phyloP scores from a whole-genome alignment of 331 rosid genomes.

The Quercus phellos region DNA sequence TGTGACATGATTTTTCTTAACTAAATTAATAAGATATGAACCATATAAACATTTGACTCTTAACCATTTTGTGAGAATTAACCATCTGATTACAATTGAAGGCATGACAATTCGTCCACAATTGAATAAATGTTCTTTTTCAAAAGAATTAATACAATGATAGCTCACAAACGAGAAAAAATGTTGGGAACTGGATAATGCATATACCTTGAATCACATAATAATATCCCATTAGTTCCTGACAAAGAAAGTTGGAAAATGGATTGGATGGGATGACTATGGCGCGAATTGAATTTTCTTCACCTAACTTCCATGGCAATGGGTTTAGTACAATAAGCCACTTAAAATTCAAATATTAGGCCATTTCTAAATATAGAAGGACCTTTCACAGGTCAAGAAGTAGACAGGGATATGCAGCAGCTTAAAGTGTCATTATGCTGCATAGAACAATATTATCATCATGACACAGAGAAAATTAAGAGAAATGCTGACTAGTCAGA shows the following conservation, averaged over 20 bases:
- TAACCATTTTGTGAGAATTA: too few relatives aligned
- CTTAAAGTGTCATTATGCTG: neutral
- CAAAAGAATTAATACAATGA: neutral
- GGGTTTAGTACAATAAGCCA: neutral
- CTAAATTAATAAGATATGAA: too few relatives aligned
- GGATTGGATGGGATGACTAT: conserved; percentile 10
- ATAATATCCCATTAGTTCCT: neutral
- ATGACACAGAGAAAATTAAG: neutral
- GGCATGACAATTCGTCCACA: neutral
- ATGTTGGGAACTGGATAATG: neutral
- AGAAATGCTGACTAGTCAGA: neutral
- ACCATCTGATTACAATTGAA: too few relatives aligned
- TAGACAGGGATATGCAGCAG: neutral
- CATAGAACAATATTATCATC: neutral
- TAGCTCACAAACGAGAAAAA: neutral
- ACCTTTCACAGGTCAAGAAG: neutral
- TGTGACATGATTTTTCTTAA: too few relatives aligned
- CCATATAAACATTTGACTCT: too few relatives aligned
- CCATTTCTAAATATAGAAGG: conserved; percentile 6
- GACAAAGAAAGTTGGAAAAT: neutral
- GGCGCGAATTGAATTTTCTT: neutral
- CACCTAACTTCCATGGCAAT: neutral
- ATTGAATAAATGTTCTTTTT: neutral
- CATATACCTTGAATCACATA: neutral
- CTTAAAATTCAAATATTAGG: neutral